Evolutionary conservation across 2,329 filamentous ascomycete genomes (phyloP).

Genomic region (Fulvia fulva): DNA sequence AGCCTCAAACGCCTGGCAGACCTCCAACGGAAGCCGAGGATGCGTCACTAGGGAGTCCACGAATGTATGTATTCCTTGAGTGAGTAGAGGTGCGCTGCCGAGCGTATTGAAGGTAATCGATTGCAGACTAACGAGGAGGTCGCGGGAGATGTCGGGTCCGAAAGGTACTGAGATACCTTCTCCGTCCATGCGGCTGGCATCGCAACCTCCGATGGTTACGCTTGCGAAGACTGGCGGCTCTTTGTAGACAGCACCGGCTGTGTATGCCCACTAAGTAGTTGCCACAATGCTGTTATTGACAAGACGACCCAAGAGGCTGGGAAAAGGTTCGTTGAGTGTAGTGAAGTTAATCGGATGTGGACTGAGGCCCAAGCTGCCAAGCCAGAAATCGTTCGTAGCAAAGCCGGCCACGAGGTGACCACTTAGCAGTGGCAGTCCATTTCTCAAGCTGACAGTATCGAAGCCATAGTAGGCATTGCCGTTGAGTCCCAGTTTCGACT

Average conservation of each 20-base stretch:
- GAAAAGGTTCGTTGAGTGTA: neutral
- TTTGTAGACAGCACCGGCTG: slow-evolving; percentile 28
- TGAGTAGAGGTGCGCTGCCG: slow-evolving; percentile 24
- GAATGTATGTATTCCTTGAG: slow-evolving; percentile 21
- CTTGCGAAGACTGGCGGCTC: slow-evolving; percentile 30
- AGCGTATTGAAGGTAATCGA: slow-evolving; percentile 23
- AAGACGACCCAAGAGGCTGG: too few relatives aligned
- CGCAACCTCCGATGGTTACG: slow-evolving; percentile 40
- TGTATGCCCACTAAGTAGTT: slow-evolving; percentile 26
- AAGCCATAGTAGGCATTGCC: slow-evolving; percentile 36
- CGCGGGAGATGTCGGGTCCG: too few relatives aligned
- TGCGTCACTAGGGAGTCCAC: slow-evolving; percentile 41
- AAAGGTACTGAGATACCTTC: slow-evolving; percentile 23
- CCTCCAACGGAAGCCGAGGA: slow-evolving; percentile 37
- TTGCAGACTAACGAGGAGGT: too few relatives aligned
- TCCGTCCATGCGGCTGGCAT: slow-evolving; percentile 35
- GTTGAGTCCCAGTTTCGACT: slow-evolving; percentile 19
- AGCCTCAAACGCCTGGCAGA: slow-evolving; percentile 39
- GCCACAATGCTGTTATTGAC: neutral
- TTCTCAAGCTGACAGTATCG: slow-evolving; percentile 32
- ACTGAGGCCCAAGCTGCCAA: slow-evolving; percentile 34
- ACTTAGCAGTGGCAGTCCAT: slow-evolving; percentile 21
- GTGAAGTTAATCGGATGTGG: neutral
- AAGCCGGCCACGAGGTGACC: slow-evolving; percentile 32
- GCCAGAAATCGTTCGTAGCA: slow-evolving; percentile 29